These are phyloP conservation scores for Cucurbita maxima DNA, from an alignment of 306 rosid species.

Conservation along the genomic window DNA sequence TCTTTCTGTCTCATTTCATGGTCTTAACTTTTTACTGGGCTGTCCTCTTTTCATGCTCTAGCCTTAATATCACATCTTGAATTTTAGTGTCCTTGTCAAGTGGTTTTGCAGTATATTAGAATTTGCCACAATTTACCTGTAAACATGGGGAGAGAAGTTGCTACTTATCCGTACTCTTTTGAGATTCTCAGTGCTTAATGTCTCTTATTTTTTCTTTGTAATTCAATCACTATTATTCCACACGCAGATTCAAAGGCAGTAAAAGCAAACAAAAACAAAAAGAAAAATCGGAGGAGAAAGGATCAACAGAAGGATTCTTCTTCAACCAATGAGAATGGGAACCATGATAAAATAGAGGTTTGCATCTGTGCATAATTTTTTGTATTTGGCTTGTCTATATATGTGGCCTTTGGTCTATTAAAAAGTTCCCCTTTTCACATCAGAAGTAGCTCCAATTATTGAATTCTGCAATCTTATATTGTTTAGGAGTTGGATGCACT, in stretches of 20 bases:
- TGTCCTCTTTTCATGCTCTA: not conserved
- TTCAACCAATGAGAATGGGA: constrained; percentile 26
- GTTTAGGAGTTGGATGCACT: constrained; percentile 40
- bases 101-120: not conserved
- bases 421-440: not conserved
- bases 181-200: not conserved
- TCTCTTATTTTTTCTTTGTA: constrained; percentile 3
- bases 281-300: constrained; percentile 69
- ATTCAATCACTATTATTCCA: constrained; percentile 2
- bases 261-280: constrained; percentile 51
- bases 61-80: constrained; percentile 3
- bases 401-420: not conserved
- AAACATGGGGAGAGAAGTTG: not conserved
- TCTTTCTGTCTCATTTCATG: not conserved
- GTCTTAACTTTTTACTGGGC: not conserved
- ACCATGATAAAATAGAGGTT: constrained; percentile 35
- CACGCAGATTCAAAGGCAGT: constrained; percentile 48
- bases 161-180: not conserved
- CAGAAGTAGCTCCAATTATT: constrained; percentile 2
- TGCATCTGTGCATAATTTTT: not conserved
- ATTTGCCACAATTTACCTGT: not conserved
- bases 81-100: not conserved
- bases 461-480: constrained; percentile 3
- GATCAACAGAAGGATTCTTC: constrained; percentile 47
- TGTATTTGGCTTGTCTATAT: not conserved